Evolutionary conservation across 2,329 filamentous ascomycete genomes (phyloP).

Genomic region (Cyphellophora europaea): DNA sequence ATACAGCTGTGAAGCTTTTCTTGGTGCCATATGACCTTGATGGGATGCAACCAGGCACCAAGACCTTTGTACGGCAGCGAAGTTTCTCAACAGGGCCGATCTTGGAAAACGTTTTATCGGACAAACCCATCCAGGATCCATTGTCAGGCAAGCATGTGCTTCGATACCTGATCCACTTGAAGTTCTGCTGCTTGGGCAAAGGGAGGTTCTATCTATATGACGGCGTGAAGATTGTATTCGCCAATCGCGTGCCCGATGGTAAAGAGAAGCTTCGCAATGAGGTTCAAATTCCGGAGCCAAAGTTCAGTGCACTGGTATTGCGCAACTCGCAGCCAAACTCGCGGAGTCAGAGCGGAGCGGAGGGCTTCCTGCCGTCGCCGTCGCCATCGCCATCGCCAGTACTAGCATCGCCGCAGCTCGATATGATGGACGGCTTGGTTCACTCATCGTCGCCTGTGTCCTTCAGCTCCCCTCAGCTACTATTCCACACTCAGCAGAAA

Average conservation of each 20-base stretch:
- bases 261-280: conserved; percentile 90
- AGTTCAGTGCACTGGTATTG: conserved; percentile 51
- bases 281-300: conserved; percentile 77
- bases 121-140: conserved; percentile 40
- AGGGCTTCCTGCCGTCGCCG: conserved; percentile 37
- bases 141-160: conserved; percentile 56
- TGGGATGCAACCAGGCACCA: conserved; percentile 88
- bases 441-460: too few species aligned
- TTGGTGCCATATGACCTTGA: conserved; percentile 84
- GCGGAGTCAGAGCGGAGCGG: conserved; percentile 50
- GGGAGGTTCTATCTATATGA: conserved; percentile 87
- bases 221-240: conserved; percentile 87
- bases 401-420: neutral
- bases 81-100: conserved; percentile 84
- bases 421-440: neutral
- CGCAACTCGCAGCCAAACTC: conserved; percentile 60
- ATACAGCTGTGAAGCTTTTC: conserved; percentile 94
- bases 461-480: too few species aligned
- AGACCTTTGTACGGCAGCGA: conserved; percentile 91
- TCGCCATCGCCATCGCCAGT: too few species aligned
- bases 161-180: conserved; percentile 82
- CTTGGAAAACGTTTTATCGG: conserved; percentile 58
- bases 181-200: conserved; percentile 79
- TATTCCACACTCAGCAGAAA: too few species aligned
- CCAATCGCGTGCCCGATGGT: conserved; percentile 88